A percentile compares a stretch with the other conserved stretches of the same genome.
Evolutionary conservation across 202 grass and related monocot genomes (phyloP).

Genomic region (Eragrostis tef): DNA sequence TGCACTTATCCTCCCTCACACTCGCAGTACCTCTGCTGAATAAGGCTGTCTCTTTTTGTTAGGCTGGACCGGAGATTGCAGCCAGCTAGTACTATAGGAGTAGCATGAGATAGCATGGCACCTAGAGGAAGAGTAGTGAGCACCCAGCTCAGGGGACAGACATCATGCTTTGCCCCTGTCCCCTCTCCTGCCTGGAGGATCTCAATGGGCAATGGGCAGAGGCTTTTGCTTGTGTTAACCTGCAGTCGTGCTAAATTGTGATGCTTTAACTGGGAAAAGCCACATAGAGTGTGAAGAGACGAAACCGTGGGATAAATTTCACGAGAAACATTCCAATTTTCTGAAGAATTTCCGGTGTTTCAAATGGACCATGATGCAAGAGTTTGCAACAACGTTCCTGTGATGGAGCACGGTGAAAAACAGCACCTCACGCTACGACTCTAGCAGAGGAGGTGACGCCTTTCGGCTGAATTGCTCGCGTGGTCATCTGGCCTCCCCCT

Average conservation of each 20-base stretch:
- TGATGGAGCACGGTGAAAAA: conserved; percentile 6
- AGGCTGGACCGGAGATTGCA: background rate
- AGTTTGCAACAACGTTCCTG: background rate
- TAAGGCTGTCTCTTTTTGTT: conserved; percentile 1
- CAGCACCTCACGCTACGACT: background rate
- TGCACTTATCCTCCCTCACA: conserved; percentile 42
- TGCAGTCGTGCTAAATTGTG: background rate
- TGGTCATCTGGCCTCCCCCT: background rate
- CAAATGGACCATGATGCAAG: background rate
- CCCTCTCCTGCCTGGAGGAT: background rate
- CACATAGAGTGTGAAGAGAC: no score
- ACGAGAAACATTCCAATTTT: no score
- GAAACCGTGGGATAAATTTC: no score
- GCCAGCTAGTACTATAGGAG: background rate
- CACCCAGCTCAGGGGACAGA: background rate
- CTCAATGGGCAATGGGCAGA: background rate
- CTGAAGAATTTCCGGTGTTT: no score
- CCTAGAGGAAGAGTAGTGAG: background rate
- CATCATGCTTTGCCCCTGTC: no score
- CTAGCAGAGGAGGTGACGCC: background rate
- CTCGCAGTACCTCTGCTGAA: background rate
- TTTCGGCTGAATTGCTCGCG: background rate
- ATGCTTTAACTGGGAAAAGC: background rate
- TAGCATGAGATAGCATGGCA: background rate
- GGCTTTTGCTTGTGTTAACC: conserved; percentile 17